Evolutionary conservation across 345 rosid species (phyloP), one percentile per base, ranked within the genome.

Genomic region (Boechera divaricarpa): DNA sequence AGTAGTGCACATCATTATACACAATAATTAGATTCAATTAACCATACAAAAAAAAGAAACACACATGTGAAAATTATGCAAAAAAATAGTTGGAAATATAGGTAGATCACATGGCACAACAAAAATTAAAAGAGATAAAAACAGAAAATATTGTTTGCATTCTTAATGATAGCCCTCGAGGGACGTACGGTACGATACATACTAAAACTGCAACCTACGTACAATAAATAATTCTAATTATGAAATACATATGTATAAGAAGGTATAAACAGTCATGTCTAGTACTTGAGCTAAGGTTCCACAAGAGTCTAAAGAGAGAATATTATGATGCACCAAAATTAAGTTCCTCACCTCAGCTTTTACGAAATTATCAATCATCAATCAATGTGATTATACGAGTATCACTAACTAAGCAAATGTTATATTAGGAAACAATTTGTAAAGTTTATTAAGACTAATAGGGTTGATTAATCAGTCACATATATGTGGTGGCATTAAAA

Each of bases 211-310:
- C 16, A 69, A 69, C 47, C 39, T 70, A 68, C 63, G 55, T 68
- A 49, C 62, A 18, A 67, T 2, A 38, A 65, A 21, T 55, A 47
- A 62, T 33, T 45, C 32, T 48, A 10, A 21, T 0, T 56, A 45
- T 45, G 41, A 45, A 41, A 42, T 6, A 56, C n/a, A 51, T 26
- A 53, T 52, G 60, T 49, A 38, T 60, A 72, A 8, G 21, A 6
- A 47, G 49, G 61, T 29, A 57, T 59, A 49, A 51, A 60, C 45
- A 52, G 75, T 76, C 80, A 53, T 76, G 66, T 63, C 60, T 77
- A 54, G 70, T 77, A 64, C 59, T 12, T 69, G 75, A 42, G 75
- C 49, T 60, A 60, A 62, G 41, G 33, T 62, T 69, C 39, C 57
- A 31, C 4, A 69, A 44, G 57, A 52, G 69, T 63, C 49, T 28